Evolutionary conservation across 2,329 filamentous ascomycete genomes (phyloP), one percentile per base, ranked within the genome.

Genomic region (Colletotrichum navitas): DNA sequence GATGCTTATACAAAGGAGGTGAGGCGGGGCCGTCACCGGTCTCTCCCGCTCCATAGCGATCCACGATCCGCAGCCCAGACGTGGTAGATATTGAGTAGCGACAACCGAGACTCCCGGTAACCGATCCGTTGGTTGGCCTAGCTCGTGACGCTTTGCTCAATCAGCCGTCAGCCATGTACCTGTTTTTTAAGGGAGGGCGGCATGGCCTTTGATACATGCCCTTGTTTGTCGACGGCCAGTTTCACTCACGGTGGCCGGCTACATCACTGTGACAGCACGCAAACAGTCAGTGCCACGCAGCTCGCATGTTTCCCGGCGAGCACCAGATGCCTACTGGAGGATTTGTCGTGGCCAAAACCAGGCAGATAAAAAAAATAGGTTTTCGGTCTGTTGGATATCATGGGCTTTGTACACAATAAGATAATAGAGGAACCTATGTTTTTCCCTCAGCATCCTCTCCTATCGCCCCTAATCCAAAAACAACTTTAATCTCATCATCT

Each of bases 321-420:
- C 26, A 52, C 49, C 49, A 26, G 7, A 18, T 26, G 16, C 32
- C 16, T 29, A 32, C 49, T 18, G 1, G 49, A 52, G 26, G 14
- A 26, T 26, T 52, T 5, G 26, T 21, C 24, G 3, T 14, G 16
- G 36, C n/a, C 12, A n/a, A 32, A 32, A 26, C 3, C 34, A n/a
- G 41, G 24, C 39, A 52, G 51, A 41, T 66, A 39, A 21, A 29
- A 29, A 29, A 62, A 74, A 55, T 63, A 39, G 54, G 52, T 43
- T 32, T 70, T 61, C 51, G n/a, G 39, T 74, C 63, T 68, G 72
- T 73, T 60, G 72, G 66, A 66, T 72, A 68, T 67, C 63, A 74
- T 67, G 62, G 63, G 68, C 59, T 73, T 68, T 61, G 49, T 66
- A 69, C 59, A 45, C 54, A 66, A 43, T 56, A 66, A 59, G 68